Conservation (phyloP, 2,329 filamentous ascomycete species). For the Trichoderma semiorbis region DNA sequence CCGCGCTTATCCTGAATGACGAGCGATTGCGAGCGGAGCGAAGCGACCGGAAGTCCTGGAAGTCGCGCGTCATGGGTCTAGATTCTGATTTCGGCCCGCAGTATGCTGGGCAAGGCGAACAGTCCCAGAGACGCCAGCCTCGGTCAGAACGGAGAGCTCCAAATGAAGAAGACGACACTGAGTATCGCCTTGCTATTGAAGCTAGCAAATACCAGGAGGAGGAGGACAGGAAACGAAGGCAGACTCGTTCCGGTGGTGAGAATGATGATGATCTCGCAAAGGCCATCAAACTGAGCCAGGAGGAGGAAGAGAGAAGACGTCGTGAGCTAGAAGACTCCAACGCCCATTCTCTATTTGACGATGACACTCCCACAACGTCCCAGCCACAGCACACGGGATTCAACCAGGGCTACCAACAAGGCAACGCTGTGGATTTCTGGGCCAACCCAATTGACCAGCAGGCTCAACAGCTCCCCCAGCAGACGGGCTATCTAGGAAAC, state of each 20-base stretch:
- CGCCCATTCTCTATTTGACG: slow-evolving; percentile 83
- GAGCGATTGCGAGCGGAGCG: slow-evolving; percentile 87
- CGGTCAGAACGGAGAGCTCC: slow-evolving; percentile 47
- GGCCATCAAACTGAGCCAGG: slow-evolving; percentile 89
- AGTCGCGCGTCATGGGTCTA: slow-evolving; percentile 89
- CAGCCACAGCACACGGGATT: slow-evolving; percentile 82
- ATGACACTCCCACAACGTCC: slow-evolving; percentile 56
- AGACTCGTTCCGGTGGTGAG: slow-evolving; percentile 52
- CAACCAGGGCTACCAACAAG: slow-evolving; percentile 97
- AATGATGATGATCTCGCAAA: slow-evolving; percentile 90
- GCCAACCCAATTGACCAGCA: slow-evolving; percentile 86
- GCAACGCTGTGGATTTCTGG: slow-evolving; percentile 93
- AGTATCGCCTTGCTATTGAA: slow-evolving; percentile 87
- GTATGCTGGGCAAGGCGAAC: slow-evolving; percentile 32
- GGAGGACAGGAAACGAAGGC: slow-evolving; percentile 75
- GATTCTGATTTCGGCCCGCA: slow-evolving; percentile 66
- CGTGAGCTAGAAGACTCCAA: slow-evolving; percentile 85
- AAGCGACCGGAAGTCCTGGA: slow-evolving; percentile 91
- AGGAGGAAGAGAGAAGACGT: slow-evolving; percentile 87
- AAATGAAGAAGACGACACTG: slow-evolving; percentile 79
- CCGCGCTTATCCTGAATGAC: slow-evolving; percentile 86
- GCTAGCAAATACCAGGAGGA: slow-evolving; percentile 95
- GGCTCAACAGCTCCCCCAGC: slow-evolving; percentile 47
- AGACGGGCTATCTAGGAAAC: slow-evolving; percentile 66
- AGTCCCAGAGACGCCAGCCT: slow-evolving; percentile 41